Conservation (phyloP, 2,329 filamentous ascomycete genomes). For the Neonectria coccinea region DNA sequence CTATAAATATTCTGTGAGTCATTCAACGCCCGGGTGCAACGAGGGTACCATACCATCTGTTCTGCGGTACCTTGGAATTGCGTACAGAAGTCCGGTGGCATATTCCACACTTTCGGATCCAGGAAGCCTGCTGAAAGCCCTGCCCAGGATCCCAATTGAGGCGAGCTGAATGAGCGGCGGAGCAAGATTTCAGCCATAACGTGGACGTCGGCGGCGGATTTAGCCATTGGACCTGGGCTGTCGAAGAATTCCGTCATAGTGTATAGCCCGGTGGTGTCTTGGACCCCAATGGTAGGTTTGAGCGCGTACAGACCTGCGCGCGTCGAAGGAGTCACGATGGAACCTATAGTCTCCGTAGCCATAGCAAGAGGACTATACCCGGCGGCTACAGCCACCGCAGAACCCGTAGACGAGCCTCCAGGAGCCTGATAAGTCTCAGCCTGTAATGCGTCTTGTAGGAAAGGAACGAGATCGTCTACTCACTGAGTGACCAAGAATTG, state of each 20-base stretch:
- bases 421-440: slow-evolving; percentile 38
- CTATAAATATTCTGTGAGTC: not conserved
- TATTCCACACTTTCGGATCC: slow-evolving; percentile 6
- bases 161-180: not conserved
- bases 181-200: not conserved
- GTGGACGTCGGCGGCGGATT: slow-evolving; percentile 3
- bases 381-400: slow-evolving; percentile 49
- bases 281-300: slow-evolving; percentile 40
- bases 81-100: slow-evolving; percentile 1
- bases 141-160: not conserved
- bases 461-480: not conserved
- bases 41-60: not conserved
- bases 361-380: slow-evolving; percentile 49
- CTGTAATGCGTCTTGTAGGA: not conserved
- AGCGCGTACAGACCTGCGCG: slow-evolving; percentile 44
- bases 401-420: slow-evolving; percentile 50
- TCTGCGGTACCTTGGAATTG: slow-evolving; percentile 7
- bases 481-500: slow-evolving; percentile 31
- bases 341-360: slow-evolving; percentile 50
- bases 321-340: slow-evolving; percentile 39
- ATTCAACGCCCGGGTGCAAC: not conserved
- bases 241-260: slow-evolving; percentile 11
- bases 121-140: slow-evolving; percentile 4
- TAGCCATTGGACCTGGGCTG: slow-evolving; percentile 16
- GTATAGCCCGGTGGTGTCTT: slow-evolving; percentile 1